Percentiles rank a stretch among this genome's conserved stretches.
These are phyloP conservation scores for Suillus subluteus DNA, from an alignment of 768 basidiomycete genomes.

Conservation along the genomic window DNA sequence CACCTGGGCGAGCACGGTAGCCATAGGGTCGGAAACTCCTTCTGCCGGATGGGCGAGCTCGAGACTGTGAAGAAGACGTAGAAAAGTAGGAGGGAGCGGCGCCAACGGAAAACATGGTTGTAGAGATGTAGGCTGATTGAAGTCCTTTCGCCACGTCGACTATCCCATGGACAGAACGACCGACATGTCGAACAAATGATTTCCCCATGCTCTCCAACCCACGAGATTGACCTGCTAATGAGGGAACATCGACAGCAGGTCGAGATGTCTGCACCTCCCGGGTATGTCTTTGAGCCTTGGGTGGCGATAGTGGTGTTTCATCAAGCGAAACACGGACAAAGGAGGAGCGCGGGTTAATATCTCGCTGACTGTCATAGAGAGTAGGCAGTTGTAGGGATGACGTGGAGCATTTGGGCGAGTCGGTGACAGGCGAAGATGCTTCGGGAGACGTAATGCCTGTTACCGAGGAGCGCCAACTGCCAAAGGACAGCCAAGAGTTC, in stretches of 20 bases:
- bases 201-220: conserved; percentile 17
- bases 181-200: conserved; percentile 30
- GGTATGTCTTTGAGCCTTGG: conserved; percentile 3
- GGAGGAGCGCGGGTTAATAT: conserved; percentile 39
- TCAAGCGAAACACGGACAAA: conserved; percentile 39
- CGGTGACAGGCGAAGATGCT: conserved; percentile 34
- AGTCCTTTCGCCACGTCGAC: conserved; percentile 58
- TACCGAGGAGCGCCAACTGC: conserved; percentile 43
- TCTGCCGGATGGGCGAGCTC: conserved; percentile 15
- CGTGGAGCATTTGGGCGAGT: conserved; percentile 32
- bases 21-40: conserved; percentile 37
- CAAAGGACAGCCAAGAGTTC: conserved; percentile 47
- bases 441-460: conserved; percentile 38
- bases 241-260: not conserved
- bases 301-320: conserved; percentile 40
- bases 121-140: conserved; percentile 60
- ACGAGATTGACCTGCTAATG: not conserved
- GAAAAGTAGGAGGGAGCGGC: conserved; percentile 23
- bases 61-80: conserved; percentile 24
- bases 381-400: conserved; percentile 32
- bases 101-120: conserved; percentile 51
- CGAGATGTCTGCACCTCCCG: not conserved
- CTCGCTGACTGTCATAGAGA: conserved; percentile 32
- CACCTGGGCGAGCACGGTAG: conserved; percentile 45
- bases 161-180: conserved; percentile 44